Conservation (phyloP, 2,329 filamentous ascomycete species). For the Aspergillus versicolor region DNA sequence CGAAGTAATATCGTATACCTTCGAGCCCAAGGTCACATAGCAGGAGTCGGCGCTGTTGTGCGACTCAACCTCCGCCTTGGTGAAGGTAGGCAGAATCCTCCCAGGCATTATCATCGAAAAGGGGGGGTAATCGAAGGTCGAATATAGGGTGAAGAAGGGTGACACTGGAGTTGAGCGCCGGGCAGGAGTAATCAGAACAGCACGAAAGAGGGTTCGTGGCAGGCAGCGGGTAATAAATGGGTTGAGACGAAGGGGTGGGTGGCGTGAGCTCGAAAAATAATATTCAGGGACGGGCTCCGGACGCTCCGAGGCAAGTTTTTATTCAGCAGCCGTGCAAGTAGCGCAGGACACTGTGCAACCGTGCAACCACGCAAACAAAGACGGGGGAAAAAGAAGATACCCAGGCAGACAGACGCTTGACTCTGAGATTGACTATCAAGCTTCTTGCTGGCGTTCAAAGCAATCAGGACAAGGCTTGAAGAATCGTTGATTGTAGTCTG, state of each 20-base stretch:
- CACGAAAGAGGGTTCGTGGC: conserved; percentile 10
- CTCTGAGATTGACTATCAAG: background rate
- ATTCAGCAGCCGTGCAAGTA: conserved; percentile 1
- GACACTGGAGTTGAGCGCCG: background rate
- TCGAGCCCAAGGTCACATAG: conserved; percentile 85
- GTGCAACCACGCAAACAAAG: background rate
- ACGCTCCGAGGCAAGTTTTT: conserved; percentile 19
- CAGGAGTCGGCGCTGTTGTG: conserved; percentile 81
- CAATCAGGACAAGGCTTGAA: background rate
- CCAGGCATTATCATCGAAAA: conserved; percentile 64
- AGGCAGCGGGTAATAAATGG: conserved; percentile 17
- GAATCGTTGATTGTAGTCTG: background rate
- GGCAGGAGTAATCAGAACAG: conserved; percentile 8
- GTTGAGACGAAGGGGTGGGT: conserved; percentile 11
- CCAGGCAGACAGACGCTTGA: background rate
- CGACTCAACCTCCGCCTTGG: conserved; percentile 73
- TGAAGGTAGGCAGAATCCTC: conserved; percentile 78
- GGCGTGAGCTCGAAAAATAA: conserved; percentile 26
- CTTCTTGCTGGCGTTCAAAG: background rate
- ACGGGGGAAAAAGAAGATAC: background rate
- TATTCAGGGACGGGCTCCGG: conserved; percentile 19
- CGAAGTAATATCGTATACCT: conserved; percentile 92
- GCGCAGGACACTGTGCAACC: background rate
- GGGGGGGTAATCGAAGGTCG: background rate
- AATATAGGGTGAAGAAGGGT: background rate